Conservation (phyloP, 257 asterid genomes). For the Solanum appendiculatum region DNA sequence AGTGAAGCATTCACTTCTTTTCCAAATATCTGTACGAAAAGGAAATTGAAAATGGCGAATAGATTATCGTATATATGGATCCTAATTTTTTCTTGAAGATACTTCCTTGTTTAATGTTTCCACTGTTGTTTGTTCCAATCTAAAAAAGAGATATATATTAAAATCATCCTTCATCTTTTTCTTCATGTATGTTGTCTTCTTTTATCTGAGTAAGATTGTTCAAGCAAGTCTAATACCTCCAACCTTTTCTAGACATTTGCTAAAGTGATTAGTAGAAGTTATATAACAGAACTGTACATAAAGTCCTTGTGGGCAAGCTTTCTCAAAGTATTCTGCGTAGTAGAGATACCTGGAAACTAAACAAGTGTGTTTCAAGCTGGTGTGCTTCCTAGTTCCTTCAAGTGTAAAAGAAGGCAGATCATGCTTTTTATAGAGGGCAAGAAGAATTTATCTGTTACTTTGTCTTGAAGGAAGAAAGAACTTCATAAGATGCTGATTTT, state of each 20-base stretch:
- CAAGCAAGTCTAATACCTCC: not conserved
- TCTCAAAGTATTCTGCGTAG: not conserved
- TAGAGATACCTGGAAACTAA: not conserved
- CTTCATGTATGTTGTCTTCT: not conserved
- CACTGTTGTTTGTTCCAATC: not conserved
- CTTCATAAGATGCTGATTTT: not conserved
- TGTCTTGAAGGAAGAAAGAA: not conserved
- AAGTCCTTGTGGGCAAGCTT: not conserved
- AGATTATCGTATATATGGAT: not conserved
- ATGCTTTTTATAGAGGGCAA: not conserved
- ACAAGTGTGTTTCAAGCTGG: not conserved
- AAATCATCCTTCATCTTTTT: not conserved
- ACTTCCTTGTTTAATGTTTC: not conserved
- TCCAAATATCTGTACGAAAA: not conserved
- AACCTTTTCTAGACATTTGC: not conserved
- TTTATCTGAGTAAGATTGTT: not conserved
- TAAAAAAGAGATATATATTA: not conserved
- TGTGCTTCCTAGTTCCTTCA: not conserved
- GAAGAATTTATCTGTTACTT: not conserved
- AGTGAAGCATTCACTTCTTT: not conserved
- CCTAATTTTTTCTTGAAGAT: not conserved
- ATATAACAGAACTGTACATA: not conserved
- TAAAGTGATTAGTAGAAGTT: not conserved
- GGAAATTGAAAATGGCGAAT: not conserved
- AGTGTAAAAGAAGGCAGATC: not conserved